Evolutionary conservation across 2,329 filamentous ascomycete genomes (phyloP), one percentile per base, ranked within the genome.

Genomic region (Penicillium sp.): DNA sequence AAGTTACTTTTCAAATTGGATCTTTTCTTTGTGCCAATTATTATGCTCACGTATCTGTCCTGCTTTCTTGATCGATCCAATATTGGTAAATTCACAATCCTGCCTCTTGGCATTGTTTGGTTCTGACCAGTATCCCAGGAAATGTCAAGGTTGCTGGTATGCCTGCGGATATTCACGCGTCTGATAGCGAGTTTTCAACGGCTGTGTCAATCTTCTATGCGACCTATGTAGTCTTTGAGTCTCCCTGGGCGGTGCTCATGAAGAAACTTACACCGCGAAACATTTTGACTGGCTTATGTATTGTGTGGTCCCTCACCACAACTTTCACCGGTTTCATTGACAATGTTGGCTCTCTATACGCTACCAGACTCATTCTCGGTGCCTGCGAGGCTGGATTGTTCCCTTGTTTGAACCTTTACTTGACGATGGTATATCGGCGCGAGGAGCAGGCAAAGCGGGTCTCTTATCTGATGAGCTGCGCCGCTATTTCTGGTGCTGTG

Each of bases 11-110:
- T 72, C 21, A 83, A 83, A 57, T 69, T 83, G 11, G 81, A 83
- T 54, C 45, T 77, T 3, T 75, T 74, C 3, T 78, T 83, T 50
- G 76, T 78, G 4, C 81, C 81, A 0, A 78, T 85, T 54, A 81
- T 85, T 57, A 84, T 83, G 77, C 68, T 83, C 47, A 76, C 85
- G 4, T 86, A 84, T 59, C 65, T 86, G 21, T 76, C 78, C 4
- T 83, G 79, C 59, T 84, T 83, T 63, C 72, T 85, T 42, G 84
- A 87, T 67, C 77, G 84, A 53, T 75, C 76, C 21, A 83, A 83
- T 61, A 83, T 85, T 39, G 79, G 79, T 75, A 62, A 11, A 25
- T 27, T 10, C 3, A 2, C 14, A 13, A 16, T 7, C 19, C 10
- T 26, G 13, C 4, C 21, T 27, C 14, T 50, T 3, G 9, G 27